phyloP scores from a whole-genome alignment of 768 basidiomycete genomes.

The Mycena filopes region DNA sequence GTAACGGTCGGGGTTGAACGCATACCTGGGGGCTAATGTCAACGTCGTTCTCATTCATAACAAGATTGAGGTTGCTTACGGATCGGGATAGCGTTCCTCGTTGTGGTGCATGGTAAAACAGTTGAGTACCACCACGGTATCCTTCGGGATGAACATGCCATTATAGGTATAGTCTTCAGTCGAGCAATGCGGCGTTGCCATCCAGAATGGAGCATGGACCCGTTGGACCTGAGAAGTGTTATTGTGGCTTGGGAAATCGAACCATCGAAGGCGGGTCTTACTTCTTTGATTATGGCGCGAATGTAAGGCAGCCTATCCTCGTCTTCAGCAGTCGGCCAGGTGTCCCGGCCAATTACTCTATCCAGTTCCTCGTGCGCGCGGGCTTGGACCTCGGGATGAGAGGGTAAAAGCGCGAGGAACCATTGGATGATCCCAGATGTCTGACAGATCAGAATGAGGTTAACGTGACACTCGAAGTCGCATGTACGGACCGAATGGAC shows the following conservation, averaged over 20 bases:
- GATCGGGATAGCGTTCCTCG: slow-evolving; percentile 41
- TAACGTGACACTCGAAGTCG: too few species aligned
- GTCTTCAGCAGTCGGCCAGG: slow-evolving; percentile 40
- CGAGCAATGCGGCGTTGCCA: slow-evolving; percentile 29
- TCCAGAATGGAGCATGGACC: slow-evolving; percentile 22
- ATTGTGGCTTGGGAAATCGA: neutral
- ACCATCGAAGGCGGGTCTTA: too few species aligned
- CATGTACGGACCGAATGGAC: slow-evolving; percentile 43
- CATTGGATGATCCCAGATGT: slow-evolving; percentile 47
- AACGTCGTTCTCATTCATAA: too few species aligned
- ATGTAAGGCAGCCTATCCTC: slow-evolving; percentile 39
- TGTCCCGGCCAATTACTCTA: slow-evolving; percentile 42
- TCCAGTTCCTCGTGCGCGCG: slow-evolving; percentile 49
- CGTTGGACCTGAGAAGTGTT: slow-evolving; percentile 13
- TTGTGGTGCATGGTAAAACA: slow-evolving; percentile 34
- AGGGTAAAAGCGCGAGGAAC: slow-evolving; percentile 43
- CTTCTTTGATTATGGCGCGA: slow-evolving; percentile 43
- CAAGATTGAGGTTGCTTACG: slow-evolving; percentile 23
- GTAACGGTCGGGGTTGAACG: slow-evolving; percentile 46
- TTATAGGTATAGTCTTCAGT: slow-evolving; percentile 41
- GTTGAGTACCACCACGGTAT: slow-evolving; percentile 30
- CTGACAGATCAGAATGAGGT: too few species aligned
- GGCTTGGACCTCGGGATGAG: slow-evolving; percentile 42
- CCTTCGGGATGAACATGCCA: slow-evolving; percentile 44
- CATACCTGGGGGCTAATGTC: slow-evolving; percentile 21